These are phyloP conservation scores for Podaxis sp. DNA, from an alignment of 768 basidiomycete species.

Conservation along the genomic window DNA sequence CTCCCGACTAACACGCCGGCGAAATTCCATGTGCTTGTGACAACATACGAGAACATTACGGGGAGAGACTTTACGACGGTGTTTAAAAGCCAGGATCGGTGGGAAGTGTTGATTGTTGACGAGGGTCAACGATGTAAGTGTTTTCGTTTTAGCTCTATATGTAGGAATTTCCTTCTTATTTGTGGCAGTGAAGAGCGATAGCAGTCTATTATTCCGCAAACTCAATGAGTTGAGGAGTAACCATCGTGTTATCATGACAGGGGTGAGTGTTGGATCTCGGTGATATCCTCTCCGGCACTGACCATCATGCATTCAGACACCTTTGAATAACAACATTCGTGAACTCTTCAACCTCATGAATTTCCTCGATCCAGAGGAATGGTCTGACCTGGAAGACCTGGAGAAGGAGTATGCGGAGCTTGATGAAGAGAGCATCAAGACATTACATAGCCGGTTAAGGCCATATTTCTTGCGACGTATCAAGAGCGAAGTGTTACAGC, in stretches of 20 bases:
- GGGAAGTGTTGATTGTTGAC: slow-evolving; percentile 93
- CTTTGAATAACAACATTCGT: slow-evolving; percentile 93
- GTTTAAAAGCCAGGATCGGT: slow-evolving; percentile 80
- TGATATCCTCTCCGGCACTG: neutral
- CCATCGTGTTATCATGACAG: slow-evolving; percentile 88
- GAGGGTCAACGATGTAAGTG: slow-evolving; percentile 86
- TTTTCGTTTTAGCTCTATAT: neutral
- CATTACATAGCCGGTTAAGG: slow-evolving; percentile 71
- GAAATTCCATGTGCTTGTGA: slow-evolving; percentile 86
- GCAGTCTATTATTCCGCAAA: slow-evolving; percentile 73
- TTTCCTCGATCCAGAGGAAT: slow-evolving; percentile 78
- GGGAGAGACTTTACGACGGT: slow-evolving; percentile 68
- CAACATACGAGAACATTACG: slow-evolving; percentile 87
- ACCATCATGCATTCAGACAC: slow-evolving; percentile 50
- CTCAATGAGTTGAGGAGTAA: slow-evolving; percentile 73
- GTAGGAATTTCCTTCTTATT: slow-evolving; percentile 4
- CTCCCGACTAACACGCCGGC: slow-evolving; percentile 40
- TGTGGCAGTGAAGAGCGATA: slow-evolving; percentile 77
- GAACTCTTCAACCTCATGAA: slow-evolving; percentile 98
- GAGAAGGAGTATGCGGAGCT: slow-evolving; percentile 74
- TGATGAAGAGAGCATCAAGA: slow-evolving; percentile 72
- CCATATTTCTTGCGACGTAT: slow-evolving; percentile 93
- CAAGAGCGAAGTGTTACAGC: slow-evolving; percentile 87
- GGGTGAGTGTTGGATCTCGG: slow-evolving; percentile 39
- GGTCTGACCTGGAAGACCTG: slow-evolving; percentile 71